A percentile compares a stretch with the other conserved stretches of the same genome.
phyloP scores from a whole-genome alignment of 2,329 filamentous ascomycete species.

The Penicillium crustosum region DNA sequence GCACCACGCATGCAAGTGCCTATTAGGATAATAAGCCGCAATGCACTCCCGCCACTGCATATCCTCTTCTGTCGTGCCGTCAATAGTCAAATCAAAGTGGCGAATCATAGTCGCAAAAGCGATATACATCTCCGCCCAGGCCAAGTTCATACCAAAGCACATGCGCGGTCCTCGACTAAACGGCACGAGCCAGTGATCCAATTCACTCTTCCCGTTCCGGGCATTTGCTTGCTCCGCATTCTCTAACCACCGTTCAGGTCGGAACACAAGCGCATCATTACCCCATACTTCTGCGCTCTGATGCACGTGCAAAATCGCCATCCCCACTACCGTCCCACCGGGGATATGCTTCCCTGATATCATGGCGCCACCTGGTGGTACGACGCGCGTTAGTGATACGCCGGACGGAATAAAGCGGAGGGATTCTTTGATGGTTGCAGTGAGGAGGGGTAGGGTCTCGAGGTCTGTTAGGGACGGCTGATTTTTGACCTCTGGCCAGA shows the following conservation, averaged over 20 bases:
- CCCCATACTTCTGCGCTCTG: not conserved
- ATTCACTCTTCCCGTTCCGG: not conserved
- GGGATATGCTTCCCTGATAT: not conserved
- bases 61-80: not conserved
- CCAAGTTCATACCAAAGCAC: conserved; percentile 5
- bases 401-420: not conserved
- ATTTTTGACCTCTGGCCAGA: not conserved
- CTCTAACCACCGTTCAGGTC: not conserved
- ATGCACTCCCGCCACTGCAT: conserved; percentile 4
- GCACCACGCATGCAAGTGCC: conserved; percentile 2
- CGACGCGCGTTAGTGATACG: not conserved
- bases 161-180: conserved; percentile 2
- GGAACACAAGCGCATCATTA: not conserved
- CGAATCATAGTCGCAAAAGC: not conserved
- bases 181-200: not conserved
- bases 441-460: not conserved
- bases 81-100: not conserved
- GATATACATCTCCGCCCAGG: conserved; percentile 1
- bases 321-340: not conserved
- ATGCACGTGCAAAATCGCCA: not conserved
- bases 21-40: not conserved
- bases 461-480: not conserved
- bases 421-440: not conserved
- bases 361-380: not conserved
- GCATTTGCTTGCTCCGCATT: not conserved